These are phyloP conservation scores for Phaeosphaeria sp. DNA, from an alignment of 2,329 filamentous ascomycete genomes.

Conservation along the genomic window DNA sequence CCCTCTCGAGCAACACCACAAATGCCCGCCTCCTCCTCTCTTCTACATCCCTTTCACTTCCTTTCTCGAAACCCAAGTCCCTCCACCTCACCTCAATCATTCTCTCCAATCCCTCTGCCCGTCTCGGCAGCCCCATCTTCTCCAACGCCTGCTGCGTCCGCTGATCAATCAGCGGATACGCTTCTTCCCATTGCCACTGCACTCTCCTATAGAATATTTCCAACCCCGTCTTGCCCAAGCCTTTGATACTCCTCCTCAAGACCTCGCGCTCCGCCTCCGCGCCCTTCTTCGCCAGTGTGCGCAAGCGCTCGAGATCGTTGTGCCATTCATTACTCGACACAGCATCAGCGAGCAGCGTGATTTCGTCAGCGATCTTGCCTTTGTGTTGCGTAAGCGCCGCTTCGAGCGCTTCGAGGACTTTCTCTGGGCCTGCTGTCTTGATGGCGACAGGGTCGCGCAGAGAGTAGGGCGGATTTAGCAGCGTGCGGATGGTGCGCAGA, in stretches of 20 bases:
- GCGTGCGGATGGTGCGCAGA: conserved; percentile 51
- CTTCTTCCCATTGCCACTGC: conserved; percentile 49
- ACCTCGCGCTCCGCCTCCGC: conserved; percentile 35
- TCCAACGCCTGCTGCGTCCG: conserved; percentile 42
- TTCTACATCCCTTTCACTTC: conserved; percentile 16
- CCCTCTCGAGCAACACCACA: conserved; percentile 49
- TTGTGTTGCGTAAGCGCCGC: conserved; percentile 55
- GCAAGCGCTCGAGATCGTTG: conserved; percentile 43
- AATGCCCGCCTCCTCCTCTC: conserved; percentile 49
- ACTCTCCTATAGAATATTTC: conserved; percentile 53
- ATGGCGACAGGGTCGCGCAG: conserved; percentile 45
- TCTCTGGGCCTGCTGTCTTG: conserved; percentile 46
- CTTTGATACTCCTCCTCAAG: conserved; percentile 48
- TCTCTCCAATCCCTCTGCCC: conserved; percentile 41
- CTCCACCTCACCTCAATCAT: conserved; percentile 47
- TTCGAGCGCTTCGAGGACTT: conserved; percentile 48
- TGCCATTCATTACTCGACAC: conserved; percentile 37
- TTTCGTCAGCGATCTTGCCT: conserved; percentile 53
- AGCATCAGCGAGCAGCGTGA: conserved; percentile 42
- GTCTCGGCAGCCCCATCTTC: conserved; percentile 46
- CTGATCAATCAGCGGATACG: conserved; percentile 50
- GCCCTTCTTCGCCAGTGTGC: conserved; percentile 34
- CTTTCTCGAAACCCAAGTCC: conserved; percentile 41
- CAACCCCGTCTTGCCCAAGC: conserved; percentile 49
- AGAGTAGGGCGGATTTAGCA: conserved; percentile 53